Evolutionary conservation across 2,329 filamentous ascomycete genomes (phyloP).

Genomic region (Aspergillus puulaauensis): DNA sequence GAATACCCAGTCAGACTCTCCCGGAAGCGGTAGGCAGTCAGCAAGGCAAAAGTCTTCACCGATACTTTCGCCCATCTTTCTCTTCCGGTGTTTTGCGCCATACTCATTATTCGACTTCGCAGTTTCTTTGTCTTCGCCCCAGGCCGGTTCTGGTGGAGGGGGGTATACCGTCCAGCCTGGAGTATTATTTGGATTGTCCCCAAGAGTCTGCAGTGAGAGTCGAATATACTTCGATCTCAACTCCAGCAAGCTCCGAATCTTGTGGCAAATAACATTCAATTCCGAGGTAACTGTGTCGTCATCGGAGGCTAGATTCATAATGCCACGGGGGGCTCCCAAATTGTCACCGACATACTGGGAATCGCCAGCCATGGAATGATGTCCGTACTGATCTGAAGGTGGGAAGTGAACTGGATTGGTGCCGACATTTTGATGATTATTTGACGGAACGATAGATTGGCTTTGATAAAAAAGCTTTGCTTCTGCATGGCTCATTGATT

Average conservation of each 20-base stretch:
- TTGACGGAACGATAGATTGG: slow-evolving; percentile 51
- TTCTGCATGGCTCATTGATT: slow-evolving; percentile 89
- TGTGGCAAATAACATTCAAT: slow-evolving; percentile 80
- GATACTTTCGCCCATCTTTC: slow-evolving; percentile 86
- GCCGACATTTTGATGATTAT: neutral
- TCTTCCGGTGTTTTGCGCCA: slow-evolving; percentile 56
- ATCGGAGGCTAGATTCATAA: slow-evolving; percentile 65
- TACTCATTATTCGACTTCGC: slow-evolving; percentile 32
- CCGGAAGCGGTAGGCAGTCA: slow-evolving; percentile 73
- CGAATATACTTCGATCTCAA: slow-evolving; percentile 84
- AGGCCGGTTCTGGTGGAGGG: slow-evolving; percentile 84
- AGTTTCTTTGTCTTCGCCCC: slow-evolving; percentile 63
- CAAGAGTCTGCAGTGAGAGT: slow-evolving; percentile 75
- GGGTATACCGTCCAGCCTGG: slow-evolving; percentile 86
- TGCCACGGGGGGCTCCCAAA: slow-evolving; percentile 60
- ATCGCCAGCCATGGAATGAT: neutral
- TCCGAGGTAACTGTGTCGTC: slow-evolving; percentile 82
- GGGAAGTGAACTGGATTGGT: slow-evolving; percentile 5
- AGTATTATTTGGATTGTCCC: slow-evolving; percentile 85
- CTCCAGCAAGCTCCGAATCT: slow-evolving; percentile 87
- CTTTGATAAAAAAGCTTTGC: slow-evolving; percentile 95
- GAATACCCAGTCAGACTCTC: slow-evolving; percentile 69
- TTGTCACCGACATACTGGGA: slow-evolving; percentile 49
- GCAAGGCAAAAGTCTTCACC: slow-evolving; percentile 88
- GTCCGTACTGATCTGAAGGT: neutral